Base-by-base conservation (phyloP, 139 green algal genomes). In the Chlamydomonas sphaeroides region DNA sequence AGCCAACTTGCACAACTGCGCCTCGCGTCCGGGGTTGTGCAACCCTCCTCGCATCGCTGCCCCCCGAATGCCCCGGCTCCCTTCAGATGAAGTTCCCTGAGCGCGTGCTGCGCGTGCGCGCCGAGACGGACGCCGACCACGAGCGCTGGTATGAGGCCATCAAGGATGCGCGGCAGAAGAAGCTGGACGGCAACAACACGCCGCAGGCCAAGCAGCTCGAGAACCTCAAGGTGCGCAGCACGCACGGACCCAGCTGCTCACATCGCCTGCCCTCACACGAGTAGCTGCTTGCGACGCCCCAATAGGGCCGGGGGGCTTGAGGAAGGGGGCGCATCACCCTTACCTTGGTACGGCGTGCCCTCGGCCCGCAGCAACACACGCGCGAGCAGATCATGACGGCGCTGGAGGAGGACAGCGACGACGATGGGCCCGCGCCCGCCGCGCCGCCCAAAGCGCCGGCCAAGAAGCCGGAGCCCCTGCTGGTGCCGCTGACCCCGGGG, bases 11-110 rank as follows among this genome's bases (percentile, higher is more conserved):
- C n/a, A n/a, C n/a, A n/a, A n/a, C n/a, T n/a, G n/a, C n/a, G n/a
- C n/a, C n/a, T n/a, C n/a, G n/a, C n/a, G n/a, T n/a, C n/a, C n/a
- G n/a, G n/a, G n/a, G n/a, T n/a, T n/a, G n/a, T n/a, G n/a, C n/a
- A n/a, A n/a, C n/a, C n/a, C n/a, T n/a, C n/a, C n/a, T n/a, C n/a
- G n/a, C n/a, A n/a, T n/a, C n/a, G n/a, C n/a, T n/a, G n/a, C n/a
- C n/a, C n/a, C n/a, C n/a, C n/a, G n/a, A n/a, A n/a, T n/a, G n/a
- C 53, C 39, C 26, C 23, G 28, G 26, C 38, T 32, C 48, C 1
- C 18, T 48, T 3, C 76, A 83, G 76, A 83, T 83, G 76, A 83
- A 74, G 41, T 83, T 83, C n/a, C 76, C 76, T 0, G 76, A 83
- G 65, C 76, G 76, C 45, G 63, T 83, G 25, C 59, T 83, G n/a